Percentiles rank a stretch among this genome's conserved stretches.
These are phyloP conservation scores for Leptographium wingfieldii DNA, from an alignment of 2,329 filamentous ascomycete species.

Conservation along the genomic window DNA sequence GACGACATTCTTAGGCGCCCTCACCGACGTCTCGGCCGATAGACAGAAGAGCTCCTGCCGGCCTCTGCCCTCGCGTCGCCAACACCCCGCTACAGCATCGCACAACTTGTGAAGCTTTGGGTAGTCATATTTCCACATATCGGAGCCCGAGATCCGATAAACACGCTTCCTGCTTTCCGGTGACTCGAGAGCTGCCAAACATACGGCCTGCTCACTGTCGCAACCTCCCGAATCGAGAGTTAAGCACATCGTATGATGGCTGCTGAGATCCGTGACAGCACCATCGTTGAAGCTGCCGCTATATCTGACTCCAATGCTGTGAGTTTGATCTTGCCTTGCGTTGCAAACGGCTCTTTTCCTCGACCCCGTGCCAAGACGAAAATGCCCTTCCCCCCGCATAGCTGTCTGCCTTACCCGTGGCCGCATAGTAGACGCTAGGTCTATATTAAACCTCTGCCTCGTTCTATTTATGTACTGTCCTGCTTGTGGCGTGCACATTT, in stretches of 20 bases:
- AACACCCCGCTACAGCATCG: not conserved
- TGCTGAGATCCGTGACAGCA: conserved; percentile 45
- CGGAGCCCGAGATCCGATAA: conserved; percentile 7
- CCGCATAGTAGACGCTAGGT: not conserved
- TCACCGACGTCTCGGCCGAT: not conserved
- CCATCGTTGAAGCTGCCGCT: conserved; percentile 40
- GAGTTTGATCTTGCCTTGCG: conserved; percentile 16
- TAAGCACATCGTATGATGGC: conserved; percentile 49
- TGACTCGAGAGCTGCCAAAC: conserved; percentile 8
- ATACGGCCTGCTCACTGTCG: conserved; percentile 8
- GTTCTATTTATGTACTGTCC: not conserved
- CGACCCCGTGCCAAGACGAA: not conserved
- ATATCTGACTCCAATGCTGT: conserved; percentile 33
- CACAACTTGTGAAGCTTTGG: not conserved
- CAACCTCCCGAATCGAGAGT: conserved; percentile 16
- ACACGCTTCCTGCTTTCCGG: conserved; percentile 7
- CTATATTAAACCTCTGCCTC: not conserved
- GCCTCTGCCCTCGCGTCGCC: not conserved
- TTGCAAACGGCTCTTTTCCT: not conserved
- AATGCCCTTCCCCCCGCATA: not conserved
- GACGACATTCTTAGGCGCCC: not conserved
- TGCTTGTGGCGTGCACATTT: not conserved
- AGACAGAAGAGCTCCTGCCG: not conserved
- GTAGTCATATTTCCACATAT: not conserved
- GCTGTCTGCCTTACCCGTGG: not conserved